Evolutionary conservation across 2,329 filamentous ascomycete genomes (phyloP).

Genomic region (Hymenoscyphus salicellus): DNA sequence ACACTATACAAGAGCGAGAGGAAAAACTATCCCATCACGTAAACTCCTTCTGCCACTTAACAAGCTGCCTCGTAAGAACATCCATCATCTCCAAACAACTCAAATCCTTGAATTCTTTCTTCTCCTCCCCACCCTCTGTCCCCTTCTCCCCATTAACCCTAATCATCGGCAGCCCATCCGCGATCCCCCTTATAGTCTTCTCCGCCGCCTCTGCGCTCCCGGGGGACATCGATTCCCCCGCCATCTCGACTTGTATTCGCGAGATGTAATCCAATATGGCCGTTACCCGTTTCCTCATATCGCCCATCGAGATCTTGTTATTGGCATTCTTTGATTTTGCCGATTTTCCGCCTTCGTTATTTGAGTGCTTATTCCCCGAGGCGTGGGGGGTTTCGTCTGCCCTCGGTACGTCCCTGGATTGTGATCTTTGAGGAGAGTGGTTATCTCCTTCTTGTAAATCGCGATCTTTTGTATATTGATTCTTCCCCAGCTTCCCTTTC

Average conservation of each 20-base stretch:
- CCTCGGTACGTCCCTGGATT: constrained; percentile 40
- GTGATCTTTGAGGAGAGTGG: constrained; percentile 54
- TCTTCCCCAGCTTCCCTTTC: constrained; percentile 66
- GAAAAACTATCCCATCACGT: constrained; percentile 20
- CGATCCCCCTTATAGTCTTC: constrained; percentile 37
- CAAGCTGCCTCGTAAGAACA: constrained; percentile 39
- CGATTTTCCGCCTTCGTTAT: constrained; percentile 37
- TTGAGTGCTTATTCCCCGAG: constrained; percentile 37
- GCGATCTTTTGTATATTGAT: constrained; percentile 78
- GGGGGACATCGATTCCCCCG: constrained; percentile 54
- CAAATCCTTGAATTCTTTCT: constrained; percentile 68
- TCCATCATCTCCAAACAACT: constrained; percentile 46
- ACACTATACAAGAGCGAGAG: background rate
- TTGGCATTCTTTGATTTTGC: constrained; percentile 37
- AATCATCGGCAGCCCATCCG: constrained; percentile 35
- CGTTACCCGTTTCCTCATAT: constrained; percentile 81
- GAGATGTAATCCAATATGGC: constrained; percentile 88
- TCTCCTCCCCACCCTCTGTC: constrained; percentile 33
- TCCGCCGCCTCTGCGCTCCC: constrained; percentile 40
- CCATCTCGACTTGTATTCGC: constrained; percentile 83
- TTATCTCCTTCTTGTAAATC: constrained; percentile 53
- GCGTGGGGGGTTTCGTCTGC: constrained; percentile 51
- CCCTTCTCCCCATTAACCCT: constrained; percentile 39
- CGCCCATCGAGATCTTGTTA: constrained; percentile 74
- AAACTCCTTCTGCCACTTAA: constrained; percentile 39